Percentiles rank a stretch among this genome's conserved stretches.
These are phyloP conservation scores for Purpureocillium lavendulum DNA, from an alignment of 2,329 filamentous ascomycete genomes.

Conservation along the genomic window DNA sequence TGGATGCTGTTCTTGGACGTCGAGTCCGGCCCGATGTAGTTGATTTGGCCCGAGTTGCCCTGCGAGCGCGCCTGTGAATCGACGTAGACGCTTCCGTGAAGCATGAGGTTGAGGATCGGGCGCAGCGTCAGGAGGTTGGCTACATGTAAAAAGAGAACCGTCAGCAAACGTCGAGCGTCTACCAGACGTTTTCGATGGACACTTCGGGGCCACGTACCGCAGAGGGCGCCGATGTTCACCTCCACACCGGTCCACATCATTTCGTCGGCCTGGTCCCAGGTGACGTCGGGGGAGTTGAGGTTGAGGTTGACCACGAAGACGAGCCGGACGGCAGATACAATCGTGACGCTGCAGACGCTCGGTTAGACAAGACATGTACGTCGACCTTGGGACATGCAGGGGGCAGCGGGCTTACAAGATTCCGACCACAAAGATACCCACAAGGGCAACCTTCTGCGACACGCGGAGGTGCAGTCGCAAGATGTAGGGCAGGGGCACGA, in stretches of 20 bases:
- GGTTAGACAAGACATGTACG: no score
- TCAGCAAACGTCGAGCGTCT: no score
- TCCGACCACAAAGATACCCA: slow-evolving; percentile 14
- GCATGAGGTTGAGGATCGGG: no score
- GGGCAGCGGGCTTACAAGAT: slow-evolving; percentile 13
- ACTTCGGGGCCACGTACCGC: slow-evolving; percentile 1
- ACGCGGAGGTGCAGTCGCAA: slow-evolving; percentile 12
- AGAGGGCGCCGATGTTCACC: slow-evolving; percentile 7
- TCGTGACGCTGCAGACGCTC: slow-evolving; percentile 1
- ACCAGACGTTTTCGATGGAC: no score
- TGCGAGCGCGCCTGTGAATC: slow-evolving; percentile 18
- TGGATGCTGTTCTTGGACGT: no score
- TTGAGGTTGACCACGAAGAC: slow-evolving; percentile 4
- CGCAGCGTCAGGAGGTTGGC: no score
- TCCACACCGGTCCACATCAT: slow-evolving; percentile 10
- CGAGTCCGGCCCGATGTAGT: no score
- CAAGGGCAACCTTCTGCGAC: slow-evolving; percentile 12
- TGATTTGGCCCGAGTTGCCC: slow-evolving; percentile 17
- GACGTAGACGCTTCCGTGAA: no score
- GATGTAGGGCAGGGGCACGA: slow-evolving; percentile 15
- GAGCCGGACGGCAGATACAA: slow-evolving; percentile 3
- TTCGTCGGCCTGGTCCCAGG: slow-evolving; percentile 7
- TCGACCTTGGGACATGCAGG: no score
- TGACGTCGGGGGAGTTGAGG: slow-evolving; percentile 6
- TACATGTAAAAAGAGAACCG: no score